Percentiles rank a stretch among this genome's conserved stretches.
Conservation (phyloP, 805 yeast species). For the Pichia cephalocereana region DNA sequence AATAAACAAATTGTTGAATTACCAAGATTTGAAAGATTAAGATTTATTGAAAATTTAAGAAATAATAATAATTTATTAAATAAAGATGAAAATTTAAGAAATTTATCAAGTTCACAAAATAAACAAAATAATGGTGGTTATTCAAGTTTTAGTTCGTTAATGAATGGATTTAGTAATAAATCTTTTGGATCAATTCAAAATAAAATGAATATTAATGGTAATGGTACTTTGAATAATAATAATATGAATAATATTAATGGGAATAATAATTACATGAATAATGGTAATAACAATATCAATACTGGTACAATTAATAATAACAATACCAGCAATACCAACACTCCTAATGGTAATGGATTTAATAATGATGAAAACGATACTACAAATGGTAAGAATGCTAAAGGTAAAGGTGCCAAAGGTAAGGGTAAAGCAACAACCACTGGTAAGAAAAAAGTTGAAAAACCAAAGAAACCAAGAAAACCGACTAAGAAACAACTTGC, state of each 20-base stretch:
- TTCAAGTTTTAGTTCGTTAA: conserved; percentile 1
- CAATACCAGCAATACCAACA: neutral
- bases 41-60: conserved; percentile 83
- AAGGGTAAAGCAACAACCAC: neutral
- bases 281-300: neutral
- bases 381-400: neutral
- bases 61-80: conserved; percentile 5
- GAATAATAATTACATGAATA: neutral
- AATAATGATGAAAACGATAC: neutral
- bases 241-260: neutral
- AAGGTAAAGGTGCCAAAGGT: conserved; percentile 2
- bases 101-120: conserved; percentile 3
- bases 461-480: conserved; percentile 22
- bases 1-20: conserved; percentile 25
- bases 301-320: neutral
- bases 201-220: neutral
- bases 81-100: conserved; percentile 5
- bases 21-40: conserved; percentile 57
- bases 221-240: neutral
- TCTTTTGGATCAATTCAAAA: neutral
- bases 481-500: conserved; percentile 26
- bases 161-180: neutral
- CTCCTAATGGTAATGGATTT: neutral
- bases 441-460: conserved; percentile 15
- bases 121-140: neutral